Conservation (phyloP, 2,329 filamentous ascomycete species). For the Diaporthe sp. region DNA sequence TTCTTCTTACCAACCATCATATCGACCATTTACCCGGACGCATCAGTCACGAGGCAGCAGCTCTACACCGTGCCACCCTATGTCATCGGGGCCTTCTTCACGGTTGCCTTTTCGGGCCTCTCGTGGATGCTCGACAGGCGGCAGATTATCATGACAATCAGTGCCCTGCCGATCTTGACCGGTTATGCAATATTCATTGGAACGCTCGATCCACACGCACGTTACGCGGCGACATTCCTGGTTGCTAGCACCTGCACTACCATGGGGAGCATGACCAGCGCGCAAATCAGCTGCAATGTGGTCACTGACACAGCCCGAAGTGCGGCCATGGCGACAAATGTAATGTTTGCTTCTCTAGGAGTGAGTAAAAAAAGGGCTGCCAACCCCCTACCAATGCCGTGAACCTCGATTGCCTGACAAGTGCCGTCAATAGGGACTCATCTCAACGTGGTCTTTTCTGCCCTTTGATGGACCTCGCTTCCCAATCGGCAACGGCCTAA, state of each 20-base stretch:
- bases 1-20: conserved; percentile 83
- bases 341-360: conserved; percentile 15
- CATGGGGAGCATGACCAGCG: conserved; percentile 75
- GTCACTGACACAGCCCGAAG: conserved; percentile 77
- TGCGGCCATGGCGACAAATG: conserved; percentile 47
- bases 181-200: conserved; percentile 80
- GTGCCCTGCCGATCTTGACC: conserved; percentile 72
- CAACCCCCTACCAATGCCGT: background rate
- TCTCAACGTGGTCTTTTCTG: conserved; percentile 76
- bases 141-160: conserved; percentile 71
- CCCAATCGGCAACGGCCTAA: conserved; percentile 79
- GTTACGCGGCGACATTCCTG: conserved; percentile 79
- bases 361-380: background rate
- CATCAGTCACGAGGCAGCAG: conserved; percentile 72
- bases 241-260: conserved; percentile 73
- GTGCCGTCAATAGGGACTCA: conserved; percentile 46
- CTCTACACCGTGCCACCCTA: conserved; percentile 80
- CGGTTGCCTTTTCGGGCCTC: conserved; percentile 69
- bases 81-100: conserved; percentile 75
- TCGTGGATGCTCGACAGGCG: conserved; percentile 72
- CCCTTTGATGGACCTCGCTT: conserved; percentile 75
- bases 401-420: background rate
- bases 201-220: conserved; percentile 61
- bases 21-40: conserved; percentile 74
- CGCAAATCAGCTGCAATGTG: conserved; percentile 77